A percentile compares a stretch with the other conserved stretches of the same genome.
phyloP scores from a whole-genome alignment of 75 land plant species.

The Cunninghamia lanceolata region DNA sequence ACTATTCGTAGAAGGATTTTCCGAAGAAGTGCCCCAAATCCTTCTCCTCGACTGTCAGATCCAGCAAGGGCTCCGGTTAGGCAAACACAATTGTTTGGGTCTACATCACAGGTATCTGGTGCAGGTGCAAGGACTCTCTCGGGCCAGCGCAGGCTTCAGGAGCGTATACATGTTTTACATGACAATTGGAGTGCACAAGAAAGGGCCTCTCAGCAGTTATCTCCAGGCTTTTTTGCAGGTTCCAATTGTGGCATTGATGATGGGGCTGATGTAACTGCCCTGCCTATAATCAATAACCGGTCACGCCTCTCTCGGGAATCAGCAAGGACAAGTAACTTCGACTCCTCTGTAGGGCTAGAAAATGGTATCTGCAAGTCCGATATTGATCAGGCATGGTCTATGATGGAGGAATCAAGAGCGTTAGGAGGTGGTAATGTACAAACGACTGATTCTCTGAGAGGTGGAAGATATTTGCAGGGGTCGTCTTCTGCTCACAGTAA shows the following conservation, averaged over 20 bases:
- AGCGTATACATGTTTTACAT: constrained; percentile 51
- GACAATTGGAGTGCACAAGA: constrained; percentile 26
- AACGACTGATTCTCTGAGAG: background rate
- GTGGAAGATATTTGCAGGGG: constrained; percentile 8
- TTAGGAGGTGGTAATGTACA: background rate
- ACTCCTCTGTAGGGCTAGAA: background rate
- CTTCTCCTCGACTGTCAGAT: constrained; percentile 34
- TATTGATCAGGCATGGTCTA: constrained; percentile 30
- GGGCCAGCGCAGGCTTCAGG: constrained; percentile 60
- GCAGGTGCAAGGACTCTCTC: constrained; percentile 60
- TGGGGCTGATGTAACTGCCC: background rate
- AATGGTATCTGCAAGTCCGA: constrained; percentile 8
- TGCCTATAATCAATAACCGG: background rate
- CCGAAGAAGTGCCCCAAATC: constrained; percentile 12
- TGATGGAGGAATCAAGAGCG: constrained; percentile 31
- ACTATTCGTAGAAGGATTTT: constrained; percentile 4
- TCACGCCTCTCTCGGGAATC: background rate
- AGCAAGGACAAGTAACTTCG: background rate
- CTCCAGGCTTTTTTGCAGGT: background rate
- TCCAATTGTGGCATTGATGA: background rate
- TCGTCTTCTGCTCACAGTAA: background rate
- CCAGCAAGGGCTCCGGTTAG: constrained; percentile 21
- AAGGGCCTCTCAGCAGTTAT: constrained; percentile 25
- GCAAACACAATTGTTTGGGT: constrained; percentile 11
- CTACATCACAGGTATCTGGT: constrained; percentile 36